Percentiles rank a stretch among this genome's conserved stretches.
Evolutionary conservation across 345 rosid genomes (phyloP).

Genomic region (Dipteronia sinensis): DNA sequence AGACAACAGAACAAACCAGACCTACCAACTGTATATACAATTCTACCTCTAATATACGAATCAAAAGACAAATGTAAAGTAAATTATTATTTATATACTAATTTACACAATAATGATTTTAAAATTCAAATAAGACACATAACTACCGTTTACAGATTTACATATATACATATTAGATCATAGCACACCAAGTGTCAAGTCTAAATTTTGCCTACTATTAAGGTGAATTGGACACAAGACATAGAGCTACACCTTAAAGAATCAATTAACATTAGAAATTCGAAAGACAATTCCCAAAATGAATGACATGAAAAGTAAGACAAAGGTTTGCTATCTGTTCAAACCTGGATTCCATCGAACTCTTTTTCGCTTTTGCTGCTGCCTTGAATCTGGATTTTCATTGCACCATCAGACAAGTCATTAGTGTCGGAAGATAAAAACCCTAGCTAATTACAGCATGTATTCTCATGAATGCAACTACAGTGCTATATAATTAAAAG

Average conservation of each 20-base stretch:
- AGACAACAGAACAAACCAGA: neutral
- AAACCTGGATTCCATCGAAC: conserved; percentile 54
- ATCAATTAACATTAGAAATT: neutral
- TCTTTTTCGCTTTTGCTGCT: conserved; percentile 31
- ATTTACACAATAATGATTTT: too few species aligned
- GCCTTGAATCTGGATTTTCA: conserved; percentile 34
- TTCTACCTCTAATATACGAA: neutral
- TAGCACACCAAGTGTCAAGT: neutral
- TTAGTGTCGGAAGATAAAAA: neutral
- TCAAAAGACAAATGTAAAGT: neutral
- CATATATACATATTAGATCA: neutral
- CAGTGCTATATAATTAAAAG: conserved; percentile 5
- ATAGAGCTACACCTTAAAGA: neutral
- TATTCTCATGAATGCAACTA: neutral
- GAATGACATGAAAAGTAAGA: neutral
- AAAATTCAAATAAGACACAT: neutral
- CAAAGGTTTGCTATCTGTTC: conserved; percentile 11
- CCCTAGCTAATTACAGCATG: neutral
- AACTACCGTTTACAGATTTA: neutral
- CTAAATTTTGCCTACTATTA: neutral
- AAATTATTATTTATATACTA: too few species aligned
- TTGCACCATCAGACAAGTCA: neutral
- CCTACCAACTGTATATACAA: neutral
- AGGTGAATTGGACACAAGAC: neutral
- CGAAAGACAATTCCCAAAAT: neutral